Conservation (phyloP, 1,139 yeast genomes). For the Suzukiozyma palmioleophila region DNA sequence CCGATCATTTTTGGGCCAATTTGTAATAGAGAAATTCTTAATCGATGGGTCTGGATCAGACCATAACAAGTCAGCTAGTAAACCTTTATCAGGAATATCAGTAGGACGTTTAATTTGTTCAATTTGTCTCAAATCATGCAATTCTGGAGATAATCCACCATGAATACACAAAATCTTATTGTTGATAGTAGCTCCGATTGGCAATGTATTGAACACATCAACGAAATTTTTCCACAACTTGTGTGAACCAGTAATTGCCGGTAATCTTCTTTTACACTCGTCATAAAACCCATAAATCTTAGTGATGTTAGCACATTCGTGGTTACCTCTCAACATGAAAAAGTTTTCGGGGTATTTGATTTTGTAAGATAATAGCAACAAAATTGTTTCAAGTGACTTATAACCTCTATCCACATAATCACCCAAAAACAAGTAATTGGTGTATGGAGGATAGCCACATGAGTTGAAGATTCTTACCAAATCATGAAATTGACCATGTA, state of each 20-base stretch:
- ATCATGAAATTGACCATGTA: constrained; percentile 82
- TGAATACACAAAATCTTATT: constrained; percentile 86
- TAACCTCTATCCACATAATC: constrained; percentile 87
- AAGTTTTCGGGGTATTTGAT: constrained; percentile 81
- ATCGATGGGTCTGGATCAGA: constrained; percentile 76
- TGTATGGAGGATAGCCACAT: constrained; percentile 77
- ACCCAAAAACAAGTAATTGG: constrained; percentile 76
- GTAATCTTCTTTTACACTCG: constrained; percentile 75
- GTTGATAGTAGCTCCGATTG: constrained; percentile 82
- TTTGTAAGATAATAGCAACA: constrained; percentile 67
- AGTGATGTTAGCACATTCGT: constrained; percentile 79
- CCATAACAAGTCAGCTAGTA: constrained; percentile 80
- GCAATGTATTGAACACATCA: constrained; percentile 81
- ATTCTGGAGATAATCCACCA: constrained; percentile 82
- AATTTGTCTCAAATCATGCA: constrained; percentile 62
- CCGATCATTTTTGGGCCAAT: constrained; percentile 82
- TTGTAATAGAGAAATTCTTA: constrained; percentile 33
- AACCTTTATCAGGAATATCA: constrained; percentile 80
- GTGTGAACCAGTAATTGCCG: constrained; percentile 40
- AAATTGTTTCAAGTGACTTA: constrained; percentile 75
- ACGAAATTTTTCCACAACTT: constrained; percentile 74
- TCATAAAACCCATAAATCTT: constrained; percentile 86
- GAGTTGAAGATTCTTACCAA: constrained; percentile 67
- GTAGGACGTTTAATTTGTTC: constrained; percentile 75
- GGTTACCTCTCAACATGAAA: constrained; percentile 80